phyloP scores from a whole-genome alignment of 495 filamentous ascomycete genomes.

The Penicillium cosmopolitanum region DNA sequence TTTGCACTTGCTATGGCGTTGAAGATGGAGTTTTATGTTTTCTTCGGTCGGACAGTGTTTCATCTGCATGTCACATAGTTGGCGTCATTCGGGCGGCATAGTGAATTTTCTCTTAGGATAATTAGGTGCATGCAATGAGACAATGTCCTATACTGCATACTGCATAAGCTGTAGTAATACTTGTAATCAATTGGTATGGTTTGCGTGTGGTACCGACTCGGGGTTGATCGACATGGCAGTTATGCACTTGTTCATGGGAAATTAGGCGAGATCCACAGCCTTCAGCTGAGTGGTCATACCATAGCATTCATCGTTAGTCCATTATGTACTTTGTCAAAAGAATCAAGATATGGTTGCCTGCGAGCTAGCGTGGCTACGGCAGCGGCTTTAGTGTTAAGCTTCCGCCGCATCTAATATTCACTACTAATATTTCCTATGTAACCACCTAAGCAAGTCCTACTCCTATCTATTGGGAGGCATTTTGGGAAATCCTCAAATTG shows the following conservation, averaged over 20 bases:
- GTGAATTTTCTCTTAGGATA: constrained; percentile 1
- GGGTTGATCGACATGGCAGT: too few species aligned
- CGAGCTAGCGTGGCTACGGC: not conserved
- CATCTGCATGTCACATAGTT: constrained; percentile 5
- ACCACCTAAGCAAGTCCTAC: too few species aligned
- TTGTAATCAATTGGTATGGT: too few species aligned
- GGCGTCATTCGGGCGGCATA: not conserved
- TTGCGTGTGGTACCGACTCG: too few species aligned
- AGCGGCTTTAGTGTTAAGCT: not conserved
- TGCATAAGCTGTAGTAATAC: not conserved
- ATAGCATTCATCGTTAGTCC: too few species aligned
- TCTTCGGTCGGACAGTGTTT: constrained; percentile 1
- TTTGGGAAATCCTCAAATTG: not conserved
- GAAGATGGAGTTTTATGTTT: not conserved
- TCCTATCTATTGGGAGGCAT: too few species aligned
- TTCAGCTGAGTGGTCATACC: not conserved
- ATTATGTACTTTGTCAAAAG: too few species aligned
- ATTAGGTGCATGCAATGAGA: not conserved
- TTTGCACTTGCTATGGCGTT: not conserved
- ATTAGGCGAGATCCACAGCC: too few species aligned
- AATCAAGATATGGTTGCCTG: not conserved
- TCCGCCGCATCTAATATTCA: not conserved
- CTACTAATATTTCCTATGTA: not conserved
- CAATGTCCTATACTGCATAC: not conserved
- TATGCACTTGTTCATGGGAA: too few species aligned